These are phyloP conservation scores for Russula brevipes DNA, from an alignment of 768 basidiomycete genomes.

Conservation along the genomic window DNA sequence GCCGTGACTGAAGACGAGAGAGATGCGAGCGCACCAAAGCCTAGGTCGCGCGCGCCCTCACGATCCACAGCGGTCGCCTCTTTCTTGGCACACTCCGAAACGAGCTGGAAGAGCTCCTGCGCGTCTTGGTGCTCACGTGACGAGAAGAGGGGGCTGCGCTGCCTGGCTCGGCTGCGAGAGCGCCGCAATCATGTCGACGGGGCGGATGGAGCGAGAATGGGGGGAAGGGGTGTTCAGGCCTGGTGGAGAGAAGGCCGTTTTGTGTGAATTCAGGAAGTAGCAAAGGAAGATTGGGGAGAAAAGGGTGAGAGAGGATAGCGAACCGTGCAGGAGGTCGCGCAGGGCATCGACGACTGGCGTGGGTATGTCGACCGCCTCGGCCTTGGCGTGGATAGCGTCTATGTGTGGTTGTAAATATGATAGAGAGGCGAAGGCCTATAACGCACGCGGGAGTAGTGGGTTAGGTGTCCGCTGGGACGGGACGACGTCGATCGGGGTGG, in stretches of 20 bases:
- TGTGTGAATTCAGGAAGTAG: neutral
- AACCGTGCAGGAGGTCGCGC: constrained; percentile 63
- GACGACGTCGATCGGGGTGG: neutral
- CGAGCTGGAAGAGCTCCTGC: constrained; percentile 93
- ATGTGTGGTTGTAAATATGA: constrained; percentile 78
- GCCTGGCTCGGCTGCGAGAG: constrained; percentile 50
- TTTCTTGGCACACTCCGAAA: constrained; percentile 84
- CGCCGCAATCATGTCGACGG: constrained; percentile 64
- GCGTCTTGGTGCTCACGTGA: constrained; percentile 97
- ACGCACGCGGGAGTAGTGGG: constrained; percentile 15
- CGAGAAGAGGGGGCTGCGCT: constrained; percentile 62
- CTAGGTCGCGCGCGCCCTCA: constrained; percentile 66
- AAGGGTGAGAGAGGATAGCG: constrained; percentile 24
- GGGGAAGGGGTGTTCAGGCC: constrained; percentile 61
- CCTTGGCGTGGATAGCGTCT: constrained; percentile 65
- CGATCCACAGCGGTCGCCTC: constrained; percentile 71
- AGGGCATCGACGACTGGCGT: constrained; percentile 85
- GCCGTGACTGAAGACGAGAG: constrained; percentile 24
- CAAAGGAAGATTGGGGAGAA: too few species aligned
- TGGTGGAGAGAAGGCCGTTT: constrained; percentile 27
- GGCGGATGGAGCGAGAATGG: constrained; percentile 60
- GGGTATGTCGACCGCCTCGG: constrained; percentile 74
- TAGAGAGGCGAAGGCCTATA: constrained; percentile 85
- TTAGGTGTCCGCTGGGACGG: constrained; percentile 7
- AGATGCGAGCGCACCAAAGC: constrained; percentile 53